Percentiles rank a stretch among this genome's conserved stretches.
These are phyloP conservation scores for Lepidium sativum DNA, from an alignment of 345 rosid species.

Conservation along the genomic window DNA sequence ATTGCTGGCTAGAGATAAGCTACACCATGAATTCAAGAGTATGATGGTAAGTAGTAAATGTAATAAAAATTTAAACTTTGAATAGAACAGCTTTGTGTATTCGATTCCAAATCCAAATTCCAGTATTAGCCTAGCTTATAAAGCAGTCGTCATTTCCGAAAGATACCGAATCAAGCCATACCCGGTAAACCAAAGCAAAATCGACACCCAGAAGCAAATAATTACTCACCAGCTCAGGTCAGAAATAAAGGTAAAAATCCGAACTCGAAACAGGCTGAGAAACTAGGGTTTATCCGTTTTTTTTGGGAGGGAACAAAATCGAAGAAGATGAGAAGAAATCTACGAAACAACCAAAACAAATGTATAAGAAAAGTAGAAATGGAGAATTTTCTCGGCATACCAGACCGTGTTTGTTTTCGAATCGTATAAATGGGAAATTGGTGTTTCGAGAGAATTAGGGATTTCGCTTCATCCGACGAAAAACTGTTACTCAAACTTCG, in stretches of 20 bases:
- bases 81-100: neutral
- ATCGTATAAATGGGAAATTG: constrained; percentile 8
- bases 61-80: constrained; percentile 6
- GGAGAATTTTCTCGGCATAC: constrained; percentile 32
- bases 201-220: constrained; percentile 23
- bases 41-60: neutral
- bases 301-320: constrained; percentile 21
- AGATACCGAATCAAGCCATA: neutral
- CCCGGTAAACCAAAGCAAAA: neutral
- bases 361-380: constrained; percentile 25
- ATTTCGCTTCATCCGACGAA: constrained; percentile 28
- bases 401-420: constrained; percentile 29
- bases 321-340: constrained; percentile 13
- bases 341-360: constrained; percentile 33
- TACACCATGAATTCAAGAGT: neutral
- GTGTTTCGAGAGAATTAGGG: constrained; percentile 14
- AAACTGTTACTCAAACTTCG: constrained; percentile 1
- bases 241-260: constrained; percentile 23
- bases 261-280: constrained; percentile 15
- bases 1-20: neutral
- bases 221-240: constrained; percentile 30
- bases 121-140: neutral
- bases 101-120: constrained; percentile 16
- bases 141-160: neutral
- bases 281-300: constrained; percentile 22